These are phyloP conservation scores for Chalciporus pseudorubinellus DNA, from an alignment of 768 basidiomycete genomes.

Conservation along the genomic window DNA sequence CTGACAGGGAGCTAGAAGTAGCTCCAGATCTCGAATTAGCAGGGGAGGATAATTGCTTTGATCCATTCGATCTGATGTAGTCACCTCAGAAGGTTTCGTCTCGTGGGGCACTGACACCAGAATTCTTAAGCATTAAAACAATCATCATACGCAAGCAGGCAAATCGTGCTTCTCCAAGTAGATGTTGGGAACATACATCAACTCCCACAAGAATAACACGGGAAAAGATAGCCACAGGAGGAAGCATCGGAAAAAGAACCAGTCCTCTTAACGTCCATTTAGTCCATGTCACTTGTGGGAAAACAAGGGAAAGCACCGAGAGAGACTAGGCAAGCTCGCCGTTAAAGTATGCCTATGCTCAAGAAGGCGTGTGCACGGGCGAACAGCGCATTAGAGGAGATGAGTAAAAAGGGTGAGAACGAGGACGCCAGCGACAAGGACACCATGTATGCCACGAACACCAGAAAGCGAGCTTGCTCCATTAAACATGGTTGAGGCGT, in stretches of 20 bases:
- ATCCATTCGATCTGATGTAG: not conserved
- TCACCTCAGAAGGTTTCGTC: not conserved
- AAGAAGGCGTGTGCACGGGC: not conserved
- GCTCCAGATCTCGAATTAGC: too few relatives aligned
- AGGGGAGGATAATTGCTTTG: too few relatives aligned
- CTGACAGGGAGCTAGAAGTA: too few relatives aligned
- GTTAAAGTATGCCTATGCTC: not conserved
- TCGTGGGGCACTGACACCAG: not conserved
- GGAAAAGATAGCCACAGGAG: too few relatives aligned
- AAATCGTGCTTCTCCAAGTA: not conserved
- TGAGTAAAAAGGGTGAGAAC: slow-evolving; percentile 14
- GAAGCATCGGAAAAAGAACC: not conserved
- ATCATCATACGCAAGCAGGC: not conserved
- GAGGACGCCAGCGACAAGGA: slow-evolving; percentile 14
- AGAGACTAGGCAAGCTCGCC: not conserved
- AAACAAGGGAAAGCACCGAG: not conserved
- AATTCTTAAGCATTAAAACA: not conserved
- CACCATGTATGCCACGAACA: slow-evolving; percentile 9
- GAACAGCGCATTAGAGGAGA: slow-evolving; percentile 17
- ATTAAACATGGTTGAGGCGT: slow-evolving; percentile 53
- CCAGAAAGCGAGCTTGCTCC: slow-evolving; percentile 26
- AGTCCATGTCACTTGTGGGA: not conserved
- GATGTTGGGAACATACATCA: not conserved
- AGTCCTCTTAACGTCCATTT: not conserved
- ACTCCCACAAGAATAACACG: not conserved